A percentile compares a stretch with the other conserved stretches of the same genome.
Evolutionary conservation across 2,329 filamentous ascomycete genomes (phyloP).

Genomic region (Tolypocladium album): DNA sequence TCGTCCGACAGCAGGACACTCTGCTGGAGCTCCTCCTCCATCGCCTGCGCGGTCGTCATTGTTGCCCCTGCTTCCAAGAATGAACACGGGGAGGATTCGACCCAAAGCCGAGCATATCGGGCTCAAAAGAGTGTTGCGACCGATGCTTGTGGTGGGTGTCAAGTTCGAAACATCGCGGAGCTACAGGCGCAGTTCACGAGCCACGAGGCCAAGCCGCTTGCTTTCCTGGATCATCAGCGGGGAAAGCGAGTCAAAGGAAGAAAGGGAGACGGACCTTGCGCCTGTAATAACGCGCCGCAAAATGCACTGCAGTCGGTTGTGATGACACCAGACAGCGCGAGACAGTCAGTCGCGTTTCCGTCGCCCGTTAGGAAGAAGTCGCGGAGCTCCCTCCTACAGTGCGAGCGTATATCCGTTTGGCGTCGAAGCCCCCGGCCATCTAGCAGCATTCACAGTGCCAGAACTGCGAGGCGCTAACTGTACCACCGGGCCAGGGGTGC

Average conservation of each 20-base stretch:
- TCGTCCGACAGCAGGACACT: conserved; percentile 42
- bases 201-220: conserved; percentile 5
- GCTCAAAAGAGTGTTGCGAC: conserved; percentile 10
- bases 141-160: conserved; percentile 9
- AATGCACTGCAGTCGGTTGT: neutral
- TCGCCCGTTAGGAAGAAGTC: conserved; percentile 1
- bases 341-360: conserved; percentile 9
- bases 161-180: conserved; percentile 12
- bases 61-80: conserved; percentile 16
- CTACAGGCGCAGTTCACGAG: conserved; percentile 2
- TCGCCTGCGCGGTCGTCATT: conserved; percentile 42
- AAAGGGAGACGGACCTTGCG: conserved; percentile 1
- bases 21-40: conserved; percentile 48
- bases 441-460: neutral
- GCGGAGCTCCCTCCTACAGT: conserved; percentile 7
- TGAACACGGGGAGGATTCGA: conserved; percentile 5
- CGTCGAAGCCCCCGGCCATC: neutral
- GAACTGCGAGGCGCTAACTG: neutral
- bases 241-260: neutral
- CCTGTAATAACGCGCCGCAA: conserved; percentile 1
- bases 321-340: neutral
- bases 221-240: conserved; percentile 3
- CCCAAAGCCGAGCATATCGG: conserved; percentile 19
- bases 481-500: neutral
- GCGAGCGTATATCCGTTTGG: conserved; percentile 1